These are phyloP conservation scores for Penicillium sp. DNA, from an alignment of 2,329 filamentous ascomycete species.

Conservation along the genomic window DNA sequence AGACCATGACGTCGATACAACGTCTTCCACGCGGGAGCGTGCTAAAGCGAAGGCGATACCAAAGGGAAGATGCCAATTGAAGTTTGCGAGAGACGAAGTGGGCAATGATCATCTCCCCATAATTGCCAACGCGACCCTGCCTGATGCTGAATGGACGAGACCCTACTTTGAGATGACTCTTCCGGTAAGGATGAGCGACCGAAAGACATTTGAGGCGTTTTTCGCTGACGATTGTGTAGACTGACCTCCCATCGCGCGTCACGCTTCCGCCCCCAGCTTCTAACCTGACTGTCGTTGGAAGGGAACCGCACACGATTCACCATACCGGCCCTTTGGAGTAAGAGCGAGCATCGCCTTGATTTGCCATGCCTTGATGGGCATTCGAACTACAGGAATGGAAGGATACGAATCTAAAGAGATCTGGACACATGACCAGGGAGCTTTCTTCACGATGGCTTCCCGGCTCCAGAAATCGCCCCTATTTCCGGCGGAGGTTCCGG, in stretches of 20 bases:
- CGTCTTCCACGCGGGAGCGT: background rate
- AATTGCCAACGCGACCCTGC: background rate
- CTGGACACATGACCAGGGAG: background rate
- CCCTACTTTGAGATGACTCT: background rate
- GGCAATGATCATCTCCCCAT: background rate
- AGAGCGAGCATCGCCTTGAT: conserved; percentile 1
- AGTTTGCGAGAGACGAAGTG: background rate
- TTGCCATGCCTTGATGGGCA: background rate
- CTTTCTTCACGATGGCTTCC: background rate
- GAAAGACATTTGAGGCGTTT: background rate
- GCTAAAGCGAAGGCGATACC: background rate
- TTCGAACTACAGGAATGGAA: background rate
- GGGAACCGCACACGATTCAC: too few relatives aligned
- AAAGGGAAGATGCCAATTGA: background rate
- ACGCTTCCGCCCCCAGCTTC: too few relatives aligned
- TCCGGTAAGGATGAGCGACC: background rate
- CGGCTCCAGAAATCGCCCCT: background rate
- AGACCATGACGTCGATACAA: background rate
- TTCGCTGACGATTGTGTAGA: too few relatives aligned
- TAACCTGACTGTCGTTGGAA: too few relatives aligned
- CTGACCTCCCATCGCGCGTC: too few relatives aligned
- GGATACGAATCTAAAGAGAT: background rate
- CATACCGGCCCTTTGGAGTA: conserved; percentile 3
- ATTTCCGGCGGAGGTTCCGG: background rate
- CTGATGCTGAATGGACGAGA: background rate